A percentile compares a stretch with the other conserved stretches of the same genome.
These are phyloP conservation scores for Cucumis sativus DNA, from an alignment of 306 rosid genomes.

Conservation along the genomic window DNA sequence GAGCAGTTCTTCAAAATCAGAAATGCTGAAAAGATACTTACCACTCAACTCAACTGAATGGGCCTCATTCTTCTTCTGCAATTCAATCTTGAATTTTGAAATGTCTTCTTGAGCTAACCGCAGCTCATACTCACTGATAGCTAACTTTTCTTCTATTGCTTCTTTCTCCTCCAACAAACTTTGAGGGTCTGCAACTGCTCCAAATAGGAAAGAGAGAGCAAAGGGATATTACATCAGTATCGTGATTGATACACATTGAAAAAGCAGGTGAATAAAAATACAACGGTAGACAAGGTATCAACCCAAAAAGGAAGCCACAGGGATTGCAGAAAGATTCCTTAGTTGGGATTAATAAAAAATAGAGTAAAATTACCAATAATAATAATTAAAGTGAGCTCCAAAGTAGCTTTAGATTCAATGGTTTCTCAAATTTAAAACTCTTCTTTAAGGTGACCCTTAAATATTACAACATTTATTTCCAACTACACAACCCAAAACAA, in stretches of 20 bases:
- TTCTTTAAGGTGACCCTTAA: background rate
- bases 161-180: conserved; percentile 80
- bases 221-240: background rate
- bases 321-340: background rate
- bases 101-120: conserved; percentile 92
- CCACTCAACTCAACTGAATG: conserved; percentile 33
- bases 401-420: background rate
- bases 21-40: conserved; percentile 14
- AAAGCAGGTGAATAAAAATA: background rate
- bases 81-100: conserved; percentile 41
- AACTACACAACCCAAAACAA: background rate
- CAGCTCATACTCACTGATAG: conserved; percentile 78
- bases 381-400: background rate
- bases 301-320: background rate
- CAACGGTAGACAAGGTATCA: background rate
- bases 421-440: background rate
- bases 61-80: conserved; percentile 51
- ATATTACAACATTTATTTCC: background rate
- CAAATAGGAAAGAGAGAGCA: conserved; percentile 16
- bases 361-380: background rate
- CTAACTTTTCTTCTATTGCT: conserved; percentile 64
- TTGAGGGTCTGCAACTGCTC: conserved; percentile 93
- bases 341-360: background rate
- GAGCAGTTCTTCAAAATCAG: background rate
- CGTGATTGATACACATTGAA: background rate